Evolutionary conservation across 2,329 filamentous ascomycete species (phyloP).

Genomic region (Kalmusia sp.): DNA sequence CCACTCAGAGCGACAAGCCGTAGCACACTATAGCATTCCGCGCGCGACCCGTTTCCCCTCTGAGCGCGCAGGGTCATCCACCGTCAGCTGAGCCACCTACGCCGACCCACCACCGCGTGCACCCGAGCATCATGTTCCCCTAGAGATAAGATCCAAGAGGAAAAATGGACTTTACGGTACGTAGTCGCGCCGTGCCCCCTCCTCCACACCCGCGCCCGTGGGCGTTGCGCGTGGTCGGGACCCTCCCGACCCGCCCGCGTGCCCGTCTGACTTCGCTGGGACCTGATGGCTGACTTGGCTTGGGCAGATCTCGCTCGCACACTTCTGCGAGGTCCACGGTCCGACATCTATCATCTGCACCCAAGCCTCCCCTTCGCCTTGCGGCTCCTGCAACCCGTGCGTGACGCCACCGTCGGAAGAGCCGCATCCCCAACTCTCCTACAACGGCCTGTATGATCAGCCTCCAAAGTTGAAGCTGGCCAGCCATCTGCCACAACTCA

Average conservation of each 20-base stretch:
- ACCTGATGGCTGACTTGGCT: constrained; percentile 27
- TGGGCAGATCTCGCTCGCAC: constrained; percentile 64
- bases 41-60: constrained; percentile 26
- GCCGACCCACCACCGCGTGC: constrained; percentile 31
- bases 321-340: constrained; percentile 69
- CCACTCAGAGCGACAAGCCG: constrained; percentile 32
- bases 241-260: constrained; percentile 10
- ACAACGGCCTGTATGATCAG: constrained; percentile 43
- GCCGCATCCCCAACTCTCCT: constrained; percentile 38
- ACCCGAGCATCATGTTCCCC: constrained; percentile 37
- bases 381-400: constrained; percentile 59
- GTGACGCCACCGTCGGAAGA: constrained; percentile 51
- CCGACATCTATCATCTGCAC: constrained; percentile 68
- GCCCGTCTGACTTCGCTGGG: constrained; percentile 16
- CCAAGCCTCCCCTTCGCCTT: constrained; percentile 63
- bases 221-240: constrained; percentile 2
- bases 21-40: constrained; percentile 27
- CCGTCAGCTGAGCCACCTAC: constrained; percentile 44
- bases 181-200: constrained; percentile 24
- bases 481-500: constrained; percentile 39
- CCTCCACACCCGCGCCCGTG: constrained; percentile 5
- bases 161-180: constrained; percentile 51
- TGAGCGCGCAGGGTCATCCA: constrained; percentile 25
- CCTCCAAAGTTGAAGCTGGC: constrained; percentile 40
- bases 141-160: constrained; percentile 33